Base-by-base conservation (phyloP, 148 eudicot species). In the Cornus controversa region DNA sequence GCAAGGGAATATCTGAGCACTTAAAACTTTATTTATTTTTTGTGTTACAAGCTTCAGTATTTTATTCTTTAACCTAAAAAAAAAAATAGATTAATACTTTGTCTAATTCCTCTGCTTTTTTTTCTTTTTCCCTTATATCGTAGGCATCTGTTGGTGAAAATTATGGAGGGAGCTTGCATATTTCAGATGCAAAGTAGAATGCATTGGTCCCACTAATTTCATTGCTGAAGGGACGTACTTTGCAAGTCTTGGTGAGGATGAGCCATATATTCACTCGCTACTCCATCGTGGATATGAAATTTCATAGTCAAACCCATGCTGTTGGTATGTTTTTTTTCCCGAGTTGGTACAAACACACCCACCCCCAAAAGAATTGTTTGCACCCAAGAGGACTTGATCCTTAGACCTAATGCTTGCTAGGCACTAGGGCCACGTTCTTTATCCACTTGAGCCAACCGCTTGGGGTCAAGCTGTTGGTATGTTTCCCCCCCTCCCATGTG, bases 121-220 rank as follows among this genome's bases (percentile, higher is more conserved):
- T 20, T 20, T 14, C 5, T 54, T 22, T 14, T 20, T 18, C 57
- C 62, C 45, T 72, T n/a, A 73, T 63, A 53, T 67, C 75, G 16
- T 23, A 94, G 98, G 88, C 85, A 73, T 81, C 80, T 75, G 85
- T 90, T 77, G 84, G 87, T 80, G 97, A 94, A 78, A 81, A 77
- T 80, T 94, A 94, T 79, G 98, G 98, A 31, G 97, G 97, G 79
- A 84, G 77, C 77, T 82, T 94, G 82, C 79, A 80, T 74, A 79
- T 90, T 67, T 78, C 77, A 57, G 28, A 63, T 81, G 62, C 84
- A 79, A 72, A 62, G 58, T 65, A 76, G 67, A 78, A 74, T 57
- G 76, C 50, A 53, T 71, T 36, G 23, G 64, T n/a, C 22, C 22
- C 24, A 60, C 11, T 22, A 22, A 60, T 22, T 18, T 60, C 24